Evolutionary conservation across 257 asterid genomes (phyloP), one percentile per base, ranked within the genome.

Genomic region (Solanum piurae): DNA sequence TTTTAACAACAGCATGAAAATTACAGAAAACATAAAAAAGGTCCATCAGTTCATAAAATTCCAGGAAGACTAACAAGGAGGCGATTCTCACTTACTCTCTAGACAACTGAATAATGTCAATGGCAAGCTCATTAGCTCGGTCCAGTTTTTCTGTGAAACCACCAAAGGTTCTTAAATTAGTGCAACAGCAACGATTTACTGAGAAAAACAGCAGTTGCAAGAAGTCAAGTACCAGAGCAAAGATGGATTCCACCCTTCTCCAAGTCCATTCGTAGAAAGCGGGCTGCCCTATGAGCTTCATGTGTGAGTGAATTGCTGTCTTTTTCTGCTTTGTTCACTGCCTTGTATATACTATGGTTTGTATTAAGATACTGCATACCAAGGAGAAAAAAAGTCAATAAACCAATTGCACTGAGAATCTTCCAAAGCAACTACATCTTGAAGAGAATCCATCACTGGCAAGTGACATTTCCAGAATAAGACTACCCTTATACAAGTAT

Each of bases 211-310:
- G 83, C 83, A 84, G 64, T 89, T 40, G 86, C 62, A 10, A 87
- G 87, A 84, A 86, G 88, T 90, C 83, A 86, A 75, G 66, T 92
- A 97, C 99, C 98, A 87, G 94, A 88, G 88, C 89, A 88, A 55
- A 97, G 98, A 92, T 97, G 99, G 92, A 95, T 95, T 89, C 99
- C 99, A 89, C 99, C 99, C 94, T 94, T 95, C 94, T 97, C 99
- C 90, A 95, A 91, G 92, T 95, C 99, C 89, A 86, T 90, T 18
- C 98, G 98, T 84, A 94, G 89, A 92, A 91, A 89, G 76, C 74
- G 93, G 85, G 96, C 99, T 88, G 96, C 95, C 91, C 98, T 93
- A 55, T 27, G 92, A 86, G 93, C 98, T 93, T 97, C 99, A 76
- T 93, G 95, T 46, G 96, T 89, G 88, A 97, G 98, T 91, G 93